phyloP scores from a whole-genome alignment of 2,329 filamentous ascomycete species.

The Nannizziopsis barbatae region DNA sequence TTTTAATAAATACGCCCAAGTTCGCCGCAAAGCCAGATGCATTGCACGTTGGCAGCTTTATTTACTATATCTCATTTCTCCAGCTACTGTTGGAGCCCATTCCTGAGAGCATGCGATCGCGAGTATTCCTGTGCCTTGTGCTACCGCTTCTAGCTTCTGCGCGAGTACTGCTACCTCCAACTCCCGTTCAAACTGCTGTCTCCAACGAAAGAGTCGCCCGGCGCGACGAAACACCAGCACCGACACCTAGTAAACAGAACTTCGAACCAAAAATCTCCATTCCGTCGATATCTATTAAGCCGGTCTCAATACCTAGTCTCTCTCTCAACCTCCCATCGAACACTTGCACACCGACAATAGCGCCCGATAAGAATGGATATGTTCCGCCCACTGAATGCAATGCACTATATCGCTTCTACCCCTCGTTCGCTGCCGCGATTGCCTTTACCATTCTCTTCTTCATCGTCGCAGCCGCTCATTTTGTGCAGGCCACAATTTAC shows the following conservation, averaged over 20 bases:
- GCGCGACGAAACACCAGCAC: no score
- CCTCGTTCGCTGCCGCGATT: constrained; percentile 9
- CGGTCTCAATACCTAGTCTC: constrained; percentile 7
- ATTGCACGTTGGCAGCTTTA: no score
- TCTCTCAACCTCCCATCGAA: not conserved
- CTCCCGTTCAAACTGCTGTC: no score
- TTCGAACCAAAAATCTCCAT: not conserved
- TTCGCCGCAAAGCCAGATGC: no score
- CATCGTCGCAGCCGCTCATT: constrained; percentile 5
- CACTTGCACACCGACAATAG: constrained; percentile 16
- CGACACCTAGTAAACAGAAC: not conserved
- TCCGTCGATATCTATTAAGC: constrained; percentile 1
- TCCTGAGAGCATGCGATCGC: no score
- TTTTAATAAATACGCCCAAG: no score
- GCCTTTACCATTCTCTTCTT: constrained; percentile 11
- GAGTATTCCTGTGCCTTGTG: no score
- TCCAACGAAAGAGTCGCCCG: no score
- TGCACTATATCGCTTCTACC: constrained; percentile 29
- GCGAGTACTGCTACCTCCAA: no score
- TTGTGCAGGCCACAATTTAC: constrained; percentile 12
- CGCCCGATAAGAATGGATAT: constrained; percentile 20
- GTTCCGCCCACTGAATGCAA: constrained; percentile 16
- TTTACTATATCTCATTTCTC: no score
- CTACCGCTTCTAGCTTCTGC: no score
- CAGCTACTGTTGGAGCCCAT: no score